Evolutionary conservation across 768 basidiomycete genomes (phyloP), one percentile per base, ranked within the genome.

Genomic region (Hortiboletus campestris): DNA sequence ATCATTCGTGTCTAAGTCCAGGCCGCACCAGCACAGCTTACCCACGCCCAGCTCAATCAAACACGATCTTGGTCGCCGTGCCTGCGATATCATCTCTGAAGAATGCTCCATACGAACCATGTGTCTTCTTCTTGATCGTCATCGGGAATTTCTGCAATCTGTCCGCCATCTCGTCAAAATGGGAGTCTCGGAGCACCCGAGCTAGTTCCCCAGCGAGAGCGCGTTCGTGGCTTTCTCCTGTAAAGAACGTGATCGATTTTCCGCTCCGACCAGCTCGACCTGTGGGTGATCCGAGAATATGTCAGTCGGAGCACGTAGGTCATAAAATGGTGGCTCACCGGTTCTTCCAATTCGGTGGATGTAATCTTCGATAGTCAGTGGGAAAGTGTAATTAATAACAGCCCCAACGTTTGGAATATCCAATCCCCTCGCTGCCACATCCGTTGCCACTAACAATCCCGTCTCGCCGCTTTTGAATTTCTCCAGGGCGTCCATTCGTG

Each of bases 361-460:
- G 65, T 89, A 95, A 75, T 92, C 88, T 75, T 97, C 96, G 46
- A 98, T 88, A 2, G 94, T 98, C 66, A 99, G 77, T 39, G 96
- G 96, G 76, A 95, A 98, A n/a, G 91, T 95, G 66, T 97, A 96
- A 74, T 98, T 97, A 70, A 98, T 84, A 45, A 99, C 97, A 25
- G 88, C 82, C 25, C 85, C 90, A 31, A 99, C 97, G 67, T 96
- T 88, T 2, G 97, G 95, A 64, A 99, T 98, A 76, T 99, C 97
- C 60, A 99, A 76, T 10, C 97, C 97, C 50, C 97, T 84, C 44
- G 97, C 94, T 7, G 97, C 97, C 10, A 99, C 97, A 69, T 99
- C 97, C 22, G 93, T 99, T 10, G 97, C 97, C 48, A 99, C 96
- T 59, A 98, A 78, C 28, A 98, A 67, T 40, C 86, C 84, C 8